Conservation (phyloP, 495 filamentous ascomycete species). For the Hypoxylon lenormandii region DNA sequence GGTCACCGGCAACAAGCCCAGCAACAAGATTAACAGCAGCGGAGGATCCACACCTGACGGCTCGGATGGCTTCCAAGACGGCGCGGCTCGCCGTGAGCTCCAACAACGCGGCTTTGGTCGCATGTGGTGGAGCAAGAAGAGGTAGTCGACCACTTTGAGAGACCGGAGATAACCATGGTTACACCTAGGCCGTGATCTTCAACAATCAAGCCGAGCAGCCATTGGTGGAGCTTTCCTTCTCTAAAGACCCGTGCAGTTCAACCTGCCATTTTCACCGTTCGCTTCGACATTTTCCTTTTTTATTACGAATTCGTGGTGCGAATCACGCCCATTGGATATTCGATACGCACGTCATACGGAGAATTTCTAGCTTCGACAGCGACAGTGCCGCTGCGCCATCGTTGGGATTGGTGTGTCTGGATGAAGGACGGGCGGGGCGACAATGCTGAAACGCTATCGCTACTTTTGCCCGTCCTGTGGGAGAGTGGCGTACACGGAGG, state of each 20-base stretch:
- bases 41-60: conserved; percentile 59
- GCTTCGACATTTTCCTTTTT: conserved; percentile 44
- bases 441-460: conserved; percentile 62
- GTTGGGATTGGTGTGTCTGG: conserved; percentile 51
- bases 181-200: conserved; percentile 31
- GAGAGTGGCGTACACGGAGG: conserved; percentile 30
- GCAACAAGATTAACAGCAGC: conserved; percentile 53
- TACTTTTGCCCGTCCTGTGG: conserved; percentile 38
- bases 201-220: conserved; percentile 42
- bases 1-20: conserved; percentile 68
- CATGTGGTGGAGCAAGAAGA: conserved; percentile 62
- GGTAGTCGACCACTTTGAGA: conserved; percentile 8
- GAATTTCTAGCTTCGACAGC: conserved; percentile 49
- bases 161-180: conserved; percentile 20
- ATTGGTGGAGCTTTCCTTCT: conserved; percentile 21
- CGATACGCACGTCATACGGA: conserved; percentile 45
- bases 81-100: conserved; percentile 75
- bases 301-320: conserved; percentile 31
- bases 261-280: conserved; percentile 45
- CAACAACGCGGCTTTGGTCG: conserved; percentile 75
- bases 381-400: conserved; percentile 61
- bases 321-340: conserved; percentile 33
- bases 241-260: conserved; percentile 42
- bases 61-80: conserved; percentile 70
- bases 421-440: conserved; percentile 45